Conservation (phyloP, 257 asterid species). For the Ajuga chamaepitys region DNA sequence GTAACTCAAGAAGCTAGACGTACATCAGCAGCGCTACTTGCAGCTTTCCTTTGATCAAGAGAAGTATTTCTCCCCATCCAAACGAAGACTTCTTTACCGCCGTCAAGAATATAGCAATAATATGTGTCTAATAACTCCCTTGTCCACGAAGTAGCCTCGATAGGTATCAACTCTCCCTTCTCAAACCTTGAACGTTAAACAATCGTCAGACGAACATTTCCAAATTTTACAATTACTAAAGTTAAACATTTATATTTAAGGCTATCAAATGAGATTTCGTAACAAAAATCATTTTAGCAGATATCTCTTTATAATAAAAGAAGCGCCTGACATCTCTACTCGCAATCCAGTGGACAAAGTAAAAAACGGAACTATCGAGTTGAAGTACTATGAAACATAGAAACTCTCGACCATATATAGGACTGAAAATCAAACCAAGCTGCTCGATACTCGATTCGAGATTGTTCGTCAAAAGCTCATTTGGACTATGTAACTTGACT, state of each 20-base stretch:
- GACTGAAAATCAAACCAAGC: too few relatives aligned
- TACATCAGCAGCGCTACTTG: slow-evolving; percentile 81
- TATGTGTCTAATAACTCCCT: slow-evolving; percentile 85
- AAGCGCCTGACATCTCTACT: not conserved
- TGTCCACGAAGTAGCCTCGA: slow-evolving; percentile 61
- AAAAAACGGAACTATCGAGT: not conserved
- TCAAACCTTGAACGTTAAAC: slow-evolving; percentile 32
- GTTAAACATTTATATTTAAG: not conserved
- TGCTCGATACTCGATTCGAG: too few relatives aligned
- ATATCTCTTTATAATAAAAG: not conserved
- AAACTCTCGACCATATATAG: not conserved
- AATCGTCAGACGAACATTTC: not conserved
- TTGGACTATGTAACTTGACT: too few relatives aligned
- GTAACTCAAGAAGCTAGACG: slow-evolving; percentile 25
- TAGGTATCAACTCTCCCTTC: slow-evolving; percentile 65
- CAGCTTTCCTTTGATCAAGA: slow-evolving; percentile 87
- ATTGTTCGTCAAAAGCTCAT: too few relatives aligned
- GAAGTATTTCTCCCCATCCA: slow-evolving; percentile 98
- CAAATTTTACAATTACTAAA: not conserved
- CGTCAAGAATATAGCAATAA: slow-evolving; percentile 83
- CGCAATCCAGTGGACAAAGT: not conserved
- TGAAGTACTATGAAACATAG: not conserved
- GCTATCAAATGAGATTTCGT: not conserved
- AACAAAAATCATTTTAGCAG: not conserved
- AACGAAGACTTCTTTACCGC: slow-evolving; percentile 73